Evolutionary conservation across 345 rosid species (phyloP), one percentile per base, ranked within the genome.

Genomic region (Aethionema arabicum): DNA sequence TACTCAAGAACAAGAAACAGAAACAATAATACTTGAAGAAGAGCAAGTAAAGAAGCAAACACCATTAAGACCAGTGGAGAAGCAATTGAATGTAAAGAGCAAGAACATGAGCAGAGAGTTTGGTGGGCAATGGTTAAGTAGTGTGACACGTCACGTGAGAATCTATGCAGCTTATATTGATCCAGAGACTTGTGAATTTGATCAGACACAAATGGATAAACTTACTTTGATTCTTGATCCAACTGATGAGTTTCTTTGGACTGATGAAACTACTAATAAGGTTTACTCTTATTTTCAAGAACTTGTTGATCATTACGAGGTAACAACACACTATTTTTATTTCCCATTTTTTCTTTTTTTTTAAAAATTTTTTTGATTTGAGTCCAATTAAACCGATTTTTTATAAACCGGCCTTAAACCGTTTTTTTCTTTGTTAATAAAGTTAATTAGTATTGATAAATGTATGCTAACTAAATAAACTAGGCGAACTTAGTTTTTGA

Each of bases 281-380:
- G 95, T 88, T 15, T 92, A 82, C 51, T 72, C 80, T 27, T 83
- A 78, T 65, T 92, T 92, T 68, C 98, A 92, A 72, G 98, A 88
- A 74, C 98, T 88, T 13, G 96, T 92, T 8, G 96, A 92, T 76
- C 95, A 92, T 79, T 92, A 92, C 15, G 96, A 92, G 96, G 97
- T 76, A 76, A 40, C 12, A 6, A 1, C 12, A 52, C 32, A 32
- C 11, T 21, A 43, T 42, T 29, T 56, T 2, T 21, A 32, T 36
- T 15, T 32, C 42, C n/a, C 44, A 4, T 40, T 12, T 37, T 40
- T 12, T 40, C 44, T 40, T 40, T 12, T 37, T 40, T 12, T 40
- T 40, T 6, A 1, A 8, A 8, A 40, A 0, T 35, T 14, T 12
- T 37, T 37, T 9, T 13, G 3, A 46, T 16, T 5, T 35, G 8